These are phyloP conservation scores for Solanum chaucha DNA, from an alignment of 257 asterid genomes.

Conservation along the genomic window DNA sequence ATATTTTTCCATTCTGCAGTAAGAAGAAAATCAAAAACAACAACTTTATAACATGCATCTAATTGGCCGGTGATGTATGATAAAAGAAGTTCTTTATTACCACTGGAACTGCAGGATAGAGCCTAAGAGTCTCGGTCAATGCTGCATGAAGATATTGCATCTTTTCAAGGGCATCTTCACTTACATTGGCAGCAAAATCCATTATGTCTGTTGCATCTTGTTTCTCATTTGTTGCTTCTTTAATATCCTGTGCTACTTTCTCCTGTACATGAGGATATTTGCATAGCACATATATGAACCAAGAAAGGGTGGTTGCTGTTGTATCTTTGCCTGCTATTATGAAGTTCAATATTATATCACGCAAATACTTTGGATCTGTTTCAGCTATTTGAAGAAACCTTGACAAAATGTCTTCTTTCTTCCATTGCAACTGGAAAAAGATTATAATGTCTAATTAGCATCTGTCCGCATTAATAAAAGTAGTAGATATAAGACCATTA, in stretches of 20 bases:
- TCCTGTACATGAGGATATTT: slow-evolving; percentile 46
- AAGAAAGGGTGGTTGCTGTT: slow-evolving; percentile 34
- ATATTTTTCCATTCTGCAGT: slow-evolving; percentile 22
- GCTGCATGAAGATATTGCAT: slow-evolving; percentile 57
- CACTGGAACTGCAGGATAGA: slow-evolving; percentile 55
- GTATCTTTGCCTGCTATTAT: slow-evolving; percentile 54
- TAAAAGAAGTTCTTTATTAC: slow-evolving; percentile 13
- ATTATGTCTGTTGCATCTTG: slow-evolving; percentile 3
- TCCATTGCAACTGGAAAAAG: slow-evolving; percentile 20
- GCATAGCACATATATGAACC: slow-evolving; percentile 46
- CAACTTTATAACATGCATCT: neutral
- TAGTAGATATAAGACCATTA: neutral
- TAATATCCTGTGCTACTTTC: slow-evolving; percentile 31
- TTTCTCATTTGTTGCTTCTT: slow-evolving; percentile 6
- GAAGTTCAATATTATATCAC: slow-evolving; percentile 49
- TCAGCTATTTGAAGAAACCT: slow-evolving; percentile 29
- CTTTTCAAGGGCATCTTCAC: slow-evolving; percentile 37
- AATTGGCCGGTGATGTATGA: neutral
- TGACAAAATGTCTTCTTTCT: slow-evolving; percentile 51
- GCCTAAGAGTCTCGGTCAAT: slow-evolving; percentile 47
- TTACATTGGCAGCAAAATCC: slow-evolving; percentile 25
- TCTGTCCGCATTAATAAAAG: neutral
- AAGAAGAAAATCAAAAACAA: neutral
- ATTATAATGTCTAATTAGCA: neutral
- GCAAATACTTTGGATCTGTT: slow-evolving; percentile 29